A percentile compares a stretch with the other conserved stretches of the same genome.
These are phyloP conservation scores for Wallacemonas sp. DNA, from an alignment of 208 protist species.

Conservation along the genomic window DNA sequence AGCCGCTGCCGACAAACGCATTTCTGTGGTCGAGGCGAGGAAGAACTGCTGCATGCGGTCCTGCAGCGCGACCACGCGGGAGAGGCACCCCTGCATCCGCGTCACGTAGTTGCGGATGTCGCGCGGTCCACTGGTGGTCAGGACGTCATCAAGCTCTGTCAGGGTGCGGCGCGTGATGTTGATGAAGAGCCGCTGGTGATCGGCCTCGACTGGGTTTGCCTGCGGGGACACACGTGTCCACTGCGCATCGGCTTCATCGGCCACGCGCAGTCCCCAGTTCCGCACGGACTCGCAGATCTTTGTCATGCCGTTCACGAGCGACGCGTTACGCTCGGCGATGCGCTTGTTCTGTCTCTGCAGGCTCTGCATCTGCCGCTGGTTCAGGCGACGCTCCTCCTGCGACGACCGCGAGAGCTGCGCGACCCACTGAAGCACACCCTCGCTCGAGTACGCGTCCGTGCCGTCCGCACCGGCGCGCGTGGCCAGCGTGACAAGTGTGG, in stretches of 20 bases:
- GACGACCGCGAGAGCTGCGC: constrained; percentile 49
- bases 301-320: constrained; percentile 38
- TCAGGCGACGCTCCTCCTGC: constrained; percentile 48
- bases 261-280: constrained; percentile 21
- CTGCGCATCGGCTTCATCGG: constrained; percentile 11
- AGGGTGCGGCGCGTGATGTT: constrained; percentile 6
- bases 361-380: constrained; percentile 64
- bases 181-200: constrained; percentile 9
- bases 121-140: constrained; percentile 10
- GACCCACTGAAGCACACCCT: constrained; percentile 47
- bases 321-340: constrained; percentile 42
- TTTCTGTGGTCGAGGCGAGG: not conserved
- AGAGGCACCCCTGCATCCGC: constrained; percentile 1
- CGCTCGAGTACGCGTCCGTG: constrained; percentile 2
- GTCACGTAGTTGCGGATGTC: constrained; percentile 13
- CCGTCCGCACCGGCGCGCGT: constrained; percentile 11
- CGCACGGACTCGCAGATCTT: constrained; percentile 44
- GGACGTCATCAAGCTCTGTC: constrained; percentile 9
- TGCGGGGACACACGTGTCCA: constrained; percentile 1
- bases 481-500: too few species aligned
- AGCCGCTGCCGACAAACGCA: not conserved
- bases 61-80: constrained; percentile 9
- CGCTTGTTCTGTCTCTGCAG: constrained; percentile 73
- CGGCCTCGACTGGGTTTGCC: not conserved
- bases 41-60: constrained; percentile 10